Conservation (phyloP, 1,284 basidiomycete genomes). For the Schizophyllum amplum region DNA sequence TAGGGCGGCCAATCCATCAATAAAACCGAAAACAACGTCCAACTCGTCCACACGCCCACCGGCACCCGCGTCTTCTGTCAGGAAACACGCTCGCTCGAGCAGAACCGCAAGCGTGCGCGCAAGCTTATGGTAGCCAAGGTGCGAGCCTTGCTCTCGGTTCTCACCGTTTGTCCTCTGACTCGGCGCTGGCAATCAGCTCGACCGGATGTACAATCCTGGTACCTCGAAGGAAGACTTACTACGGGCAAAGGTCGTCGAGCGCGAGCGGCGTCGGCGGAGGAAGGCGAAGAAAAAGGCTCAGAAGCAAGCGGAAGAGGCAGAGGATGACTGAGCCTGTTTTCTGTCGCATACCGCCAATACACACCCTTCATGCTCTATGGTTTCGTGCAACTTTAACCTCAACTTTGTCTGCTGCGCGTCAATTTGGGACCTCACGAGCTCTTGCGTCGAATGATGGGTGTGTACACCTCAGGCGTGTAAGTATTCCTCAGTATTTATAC, state of each 20-base stretch:
- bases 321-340: not conserved
- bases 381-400: not conserved
- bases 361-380: not conserved
- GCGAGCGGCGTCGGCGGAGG: conserved; percentile 60
- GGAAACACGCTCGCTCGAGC: conserved; percentile 65
- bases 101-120: conserved; percentile 66
- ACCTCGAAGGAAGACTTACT: conserved; percentile 61
- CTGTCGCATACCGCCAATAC: not conserved
- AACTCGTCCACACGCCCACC: conserved; percentile 70
- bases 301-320: not conserved
- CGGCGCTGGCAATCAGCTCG: conserved; percentile 39
- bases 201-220: conserved; percentile 63
- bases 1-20: conserved; percentile 78
- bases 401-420: not conserved
- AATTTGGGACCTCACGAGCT: too few species aligned
- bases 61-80: conserved; percentile 73
- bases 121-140: conserved; percentile 64
- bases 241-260: conserved; percentile 61
- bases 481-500: not conserved
- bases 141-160: conserved; percentile 23
- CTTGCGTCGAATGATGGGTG: too few species aligned
- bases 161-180: too few species aligned
- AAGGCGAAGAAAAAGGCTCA: conserved; percentile 51
- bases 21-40: conserved; percentile 80
- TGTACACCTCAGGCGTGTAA: not conserved